Evolutionary conservation across 208 protist genomes (phyloP).

Genomic region (Trypanosoma mega): DNA sequence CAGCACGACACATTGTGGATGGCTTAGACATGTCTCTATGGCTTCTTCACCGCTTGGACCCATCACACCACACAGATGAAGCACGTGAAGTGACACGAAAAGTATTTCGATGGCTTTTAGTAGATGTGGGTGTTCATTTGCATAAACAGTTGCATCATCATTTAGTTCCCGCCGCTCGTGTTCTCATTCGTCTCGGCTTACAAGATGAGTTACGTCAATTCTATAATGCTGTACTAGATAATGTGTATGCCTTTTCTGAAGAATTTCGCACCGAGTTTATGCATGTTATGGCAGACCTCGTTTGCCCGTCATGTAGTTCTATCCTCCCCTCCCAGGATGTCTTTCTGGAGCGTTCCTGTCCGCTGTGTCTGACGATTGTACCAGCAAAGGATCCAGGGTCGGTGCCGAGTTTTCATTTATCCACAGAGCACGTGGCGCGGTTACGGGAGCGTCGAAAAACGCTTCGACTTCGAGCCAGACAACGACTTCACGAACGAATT

Average conservation of each 20-base stretch:
- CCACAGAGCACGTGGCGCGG: constrained; percentile 58
- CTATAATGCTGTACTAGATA: constrained; percentile 83
- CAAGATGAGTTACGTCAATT: constrained; percentile 67
- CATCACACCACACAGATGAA: constrained; percentile 70
- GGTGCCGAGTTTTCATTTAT: constrained; percentile 70
- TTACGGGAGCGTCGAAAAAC: constrained; percentile 43
- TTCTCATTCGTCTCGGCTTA: constrained; percentile 64
- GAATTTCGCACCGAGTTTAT: constrained; percentile 70
- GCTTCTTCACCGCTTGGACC: constrained; percentile 74
- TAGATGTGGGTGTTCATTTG: constrained; percentile 80
- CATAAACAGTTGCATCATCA: constrained; percentile 67
- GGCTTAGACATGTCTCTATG: constrained; percentile 81
- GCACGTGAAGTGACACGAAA: constrained; percentile 61
- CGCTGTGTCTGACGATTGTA: constrained; percentile 63
- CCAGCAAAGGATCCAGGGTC: constrained; percentile 49
- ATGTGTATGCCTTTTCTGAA: constrained; percentile 60
- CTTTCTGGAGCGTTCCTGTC: constrained; percentile 61
- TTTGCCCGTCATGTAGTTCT: constrained; percentile 66
- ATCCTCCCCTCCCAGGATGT: constrained; percentile 58
- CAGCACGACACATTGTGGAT: constrained; percentile 68
- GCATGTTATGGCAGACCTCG: constrained; percentile 66
- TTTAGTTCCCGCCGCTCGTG: constrained; percentile 64
- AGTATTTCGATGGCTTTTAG: constrained; percentile 81
- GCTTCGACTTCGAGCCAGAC: constrained; percentile 33
- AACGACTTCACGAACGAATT: constrained; percentile 45